Percentiles rank a stretch among this genome's conserved stretches.
Conservation (phyloP, 2,329 filamentous ascomycete species). For the Penicillium verrucosum region DNA sequence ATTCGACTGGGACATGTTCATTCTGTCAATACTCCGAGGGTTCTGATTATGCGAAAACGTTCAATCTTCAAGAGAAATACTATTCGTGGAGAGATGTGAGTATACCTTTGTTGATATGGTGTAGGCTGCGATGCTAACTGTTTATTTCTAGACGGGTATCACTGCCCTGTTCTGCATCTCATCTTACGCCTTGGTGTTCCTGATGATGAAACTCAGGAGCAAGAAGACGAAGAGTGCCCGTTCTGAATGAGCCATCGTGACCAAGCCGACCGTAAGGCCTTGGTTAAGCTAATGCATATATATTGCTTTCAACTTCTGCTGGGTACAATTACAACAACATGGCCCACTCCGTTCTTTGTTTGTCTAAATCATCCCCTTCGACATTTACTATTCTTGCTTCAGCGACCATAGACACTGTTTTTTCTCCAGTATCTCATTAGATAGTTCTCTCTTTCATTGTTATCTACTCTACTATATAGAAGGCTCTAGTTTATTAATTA, state of each 20-base stretch:
- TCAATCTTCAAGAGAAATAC: conserved; percentile 34
- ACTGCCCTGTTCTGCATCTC: conserved; percentile 45
- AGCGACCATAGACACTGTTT: not conserved
- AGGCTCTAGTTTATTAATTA: not conserved
- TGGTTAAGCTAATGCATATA: not conserved
- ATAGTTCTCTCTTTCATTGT: not conserved
- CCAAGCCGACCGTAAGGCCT: not conserved
- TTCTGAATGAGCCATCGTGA: conserved; percentile 24
- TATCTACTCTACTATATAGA: not conserved
- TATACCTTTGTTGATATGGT: not conserved
- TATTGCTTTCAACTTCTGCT: not conserved
- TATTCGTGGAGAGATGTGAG: conserved; percentile 40
- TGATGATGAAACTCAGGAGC: conserved; percentile 50
- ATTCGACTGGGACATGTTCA: conserved; percentile 26
- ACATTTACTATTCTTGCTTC: no score
- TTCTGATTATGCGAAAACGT: conserved; percentile 35
- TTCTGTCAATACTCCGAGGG: conserved; percentile 34
- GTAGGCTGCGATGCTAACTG: not conserved
- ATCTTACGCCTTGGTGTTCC: conserved; percentile 45
- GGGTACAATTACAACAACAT: not conserved
- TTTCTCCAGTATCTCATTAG: not conserved
- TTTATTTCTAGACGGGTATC: conserved; percentile 34
- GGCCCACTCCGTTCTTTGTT: not conserved
- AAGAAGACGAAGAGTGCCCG: conserved; percentile 48
- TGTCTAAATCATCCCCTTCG: not conserved